Evolutionary conservation across 2,329 filamentous ascomycete species (phyloP).

Genomic region (Xylariaceae sp.): DNA sequence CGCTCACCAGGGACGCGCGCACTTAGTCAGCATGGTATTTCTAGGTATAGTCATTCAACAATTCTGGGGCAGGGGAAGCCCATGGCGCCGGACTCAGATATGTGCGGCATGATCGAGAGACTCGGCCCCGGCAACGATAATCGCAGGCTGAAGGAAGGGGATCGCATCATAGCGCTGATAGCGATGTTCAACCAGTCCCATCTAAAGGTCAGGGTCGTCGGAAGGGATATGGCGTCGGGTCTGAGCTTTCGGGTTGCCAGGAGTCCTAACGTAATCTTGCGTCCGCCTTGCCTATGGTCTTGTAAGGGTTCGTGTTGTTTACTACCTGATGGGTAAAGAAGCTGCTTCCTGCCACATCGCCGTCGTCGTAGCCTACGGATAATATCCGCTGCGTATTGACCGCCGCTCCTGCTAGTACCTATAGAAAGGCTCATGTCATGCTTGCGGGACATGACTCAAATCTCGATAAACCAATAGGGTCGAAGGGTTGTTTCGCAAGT

Average conservation of each 20-base stretch:
- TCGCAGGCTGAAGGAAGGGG: constrained; percentile 53
- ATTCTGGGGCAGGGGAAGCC: constrained; percentile 44
- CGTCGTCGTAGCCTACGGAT: too few relatives aligned
- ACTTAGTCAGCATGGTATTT: constrained; percentile 67
- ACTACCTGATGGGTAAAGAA: constrained; percentile 61
- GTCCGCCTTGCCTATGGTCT: constrained; percentile 60
- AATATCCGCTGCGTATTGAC: too few relatives aligned
- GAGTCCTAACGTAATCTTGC: constrained; percentile 61
- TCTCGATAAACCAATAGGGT: too few relatives aligned
- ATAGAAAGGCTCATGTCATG: too few relatives aligned
- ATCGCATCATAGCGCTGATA: constrained; percentile 68
- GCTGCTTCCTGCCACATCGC: constrained; percentile 64
- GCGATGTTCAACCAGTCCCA: constrained; percentile 64
- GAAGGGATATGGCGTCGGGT: constrained; percentile 56
- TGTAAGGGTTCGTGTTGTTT: constrained; percentile 58
- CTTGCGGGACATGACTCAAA: too few relatives aligned
- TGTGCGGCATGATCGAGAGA: constrained; percentile 64
- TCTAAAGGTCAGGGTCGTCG: constrained; percentile 61
- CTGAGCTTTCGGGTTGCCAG: constrained; percentile 63
- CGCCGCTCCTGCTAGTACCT: too few relatives aligned
- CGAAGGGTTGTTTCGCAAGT: too few relatives aligned
- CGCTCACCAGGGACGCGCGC: neutral
- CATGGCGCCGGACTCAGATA: constrained; percentile 70
- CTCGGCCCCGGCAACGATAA: constrained; percentile 49
- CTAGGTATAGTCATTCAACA: constrained; percentile 70